These are phyloP conservation scores for Aspergillus sp. DNA, from an alignment of 2,329 filamentous ascomycete genomes.

Conservation along the genomic window DNA sequence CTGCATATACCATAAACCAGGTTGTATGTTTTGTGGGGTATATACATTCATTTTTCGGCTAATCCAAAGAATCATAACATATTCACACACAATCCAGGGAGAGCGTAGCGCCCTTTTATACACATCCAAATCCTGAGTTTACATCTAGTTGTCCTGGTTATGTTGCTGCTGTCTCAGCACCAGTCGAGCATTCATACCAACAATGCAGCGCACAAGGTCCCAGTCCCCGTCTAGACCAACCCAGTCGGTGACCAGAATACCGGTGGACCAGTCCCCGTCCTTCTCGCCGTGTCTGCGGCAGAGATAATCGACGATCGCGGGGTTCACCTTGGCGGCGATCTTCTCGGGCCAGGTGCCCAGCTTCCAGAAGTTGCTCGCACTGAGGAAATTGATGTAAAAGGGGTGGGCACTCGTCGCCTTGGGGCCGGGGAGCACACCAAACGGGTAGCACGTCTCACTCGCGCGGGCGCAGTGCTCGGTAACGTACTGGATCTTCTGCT, in stretches of 20 bases:
- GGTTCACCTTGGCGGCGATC: conserved; percentile 85
- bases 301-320: conserved; percentile 62
- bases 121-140: not conserved
- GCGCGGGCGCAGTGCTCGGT: conserved; percentile 75
- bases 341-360: conserved; percentile 88
- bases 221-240: conserved; percentile 84
- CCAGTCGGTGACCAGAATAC: conserved; percentile 91
- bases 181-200: conserved; percentile 80
- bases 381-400: conserved; percentile 87
- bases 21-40: not conserved
- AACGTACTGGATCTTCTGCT: conserved; percentile 73
- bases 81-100: not conserved
- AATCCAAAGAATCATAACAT: not conserved
- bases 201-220: conserved; percentile 82
- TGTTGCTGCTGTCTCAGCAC: conserved; percentile 29
- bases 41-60: not conserved
- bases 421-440: conserved; percentile 34
- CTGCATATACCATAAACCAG: not conserved
- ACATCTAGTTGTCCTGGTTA: conserved; percentile 3
- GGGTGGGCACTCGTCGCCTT: conserved; percentile 53
- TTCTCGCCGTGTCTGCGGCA: conserved; percentile 52
- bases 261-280: conserved; percentile 70
- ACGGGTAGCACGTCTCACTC: conserved; percentile 48
- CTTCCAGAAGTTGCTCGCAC: conserved; percentile 92
- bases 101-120: not conserved